Base-by-base conservation (phyloP, 2,329 filamentous ascomycete genomes). In the Trichoderma hamatum region DNA sequence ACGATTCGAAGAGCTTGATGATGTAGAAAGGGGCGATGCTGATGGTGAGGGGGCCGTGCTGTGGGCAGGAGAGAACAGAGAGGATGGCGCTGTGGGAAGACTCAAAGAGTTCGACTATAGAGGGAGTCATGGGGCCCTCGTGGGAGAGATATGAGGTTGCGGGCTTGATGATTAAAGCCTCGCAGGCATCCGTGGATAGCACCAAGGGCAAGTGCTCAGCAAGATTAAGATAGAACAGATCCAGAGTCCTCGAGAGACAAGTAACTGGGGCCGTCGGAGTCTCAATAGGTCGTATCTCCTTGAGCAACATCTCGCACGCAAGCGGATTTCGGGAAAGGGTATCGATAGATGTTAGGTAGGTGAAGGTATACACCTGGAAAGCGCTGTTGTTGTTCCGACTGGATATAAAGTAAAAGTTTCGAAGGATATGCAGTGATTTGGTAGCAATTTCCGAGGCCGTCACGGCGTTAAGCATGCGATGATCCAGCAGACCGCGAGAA, bases 201-300 rank as follows among this genome's bases (percentile, higher is more conserved):
- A 88, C 82, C 10, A 94, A 83, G 0, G 93, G 90, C 70, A 97
- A 89, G 77, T 97, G 92, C 77, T 97, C 94, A 2, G 92, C 90
- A 0, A 90, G 88, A 76, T 96, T 96, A 71, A 97, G 86, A 80
- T 96, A 97, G 82, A 93, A 97, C 19, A 97, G 86, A 76, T 96
- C 92, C n/a, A 95, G 82, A 21, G 87, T 90, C 69, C 91, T 86
- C 73, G 93, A 88, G 2, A 93, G 82, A 63, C 76, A 76, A 30
- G 72, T 76, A 9, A 72, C 70, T 3, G 74, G 75, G 10, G 73
- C 51, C 5, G 72, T 7, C n/a, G 69, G 5, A 21, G 88, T 69
- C 70, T 80, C 74, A 30, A 76, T 72, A 1, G 82, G 81, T 3
- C 85, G 84, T 61, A 91, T 90, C 24, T 86, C 85, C 70, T 84